Percentiles rank a stretch among this genome's conserved stretches.
Conservation (phyloP, 2,329 filamentous ascomycete genomes). For the Ceratocystis colombiana region DNA sequence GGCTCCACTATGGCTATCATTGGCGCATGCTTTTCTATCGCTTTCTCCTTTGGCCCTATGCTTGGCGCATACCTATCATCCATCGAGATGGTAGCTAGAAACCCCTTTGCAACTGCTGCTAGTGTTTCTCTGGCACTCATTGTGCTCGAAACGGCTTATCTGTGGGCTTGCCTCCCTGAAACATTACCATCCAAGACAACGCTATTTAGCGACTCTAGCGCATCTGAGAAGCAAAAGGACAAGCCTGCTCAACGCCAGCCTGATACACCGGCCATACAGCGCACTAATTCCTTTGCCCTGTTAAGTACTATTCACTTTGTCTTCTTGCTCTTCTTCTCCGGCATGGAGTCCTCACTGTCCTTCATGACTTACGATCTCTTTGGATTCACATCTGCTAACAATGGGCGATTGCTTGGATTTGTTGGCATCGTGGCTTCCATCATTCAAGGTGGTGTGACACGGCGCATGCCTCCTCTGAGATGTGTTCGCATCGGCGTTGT, state of each 20-base stretch:
- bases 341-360: conserved; percentile 93
- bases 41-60: conserved; percentile 91
- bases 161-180: conserved; percentile 78
- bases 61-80: conserved; percentile 77
- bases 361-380: conserved; percentile 98
- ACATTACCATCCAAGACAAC: conserved; percentile 56
- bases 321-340: conserved; percentile 94
- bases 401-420: conserved; percentile 77
- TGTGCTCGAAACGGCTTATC: conserved; percentile 74
- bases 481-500: conserved; percentile 72
- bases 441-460: conserved; percentile 86
- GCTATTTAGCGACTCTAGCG: conserved; percentile 29
- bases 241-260: background rate
- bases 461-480: conserved; percentile 68
- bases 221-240: conserved; percentile 1
- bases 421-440: conserved; percentile 84
- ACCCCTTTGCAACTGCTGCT: conserved; percentile 89
- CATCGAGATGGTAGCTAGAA: conserved; percentile 66
- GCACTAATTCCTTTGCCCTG: conserved; percentile 73
- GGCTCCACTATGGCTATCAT: conserved; percentile 94
- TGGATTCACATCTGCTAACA: conserved; percentile 64
- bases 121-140: conserved; percentile 79
- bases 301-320: conserved; percentile 79
- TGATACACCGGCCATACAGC: conserved; percentile 32
- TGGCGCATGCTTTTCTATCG: conserved; percentile 90